phyloP scores from a whole-genome alignment of 306 rosid species.

The Biancaea sappan region DNA sequence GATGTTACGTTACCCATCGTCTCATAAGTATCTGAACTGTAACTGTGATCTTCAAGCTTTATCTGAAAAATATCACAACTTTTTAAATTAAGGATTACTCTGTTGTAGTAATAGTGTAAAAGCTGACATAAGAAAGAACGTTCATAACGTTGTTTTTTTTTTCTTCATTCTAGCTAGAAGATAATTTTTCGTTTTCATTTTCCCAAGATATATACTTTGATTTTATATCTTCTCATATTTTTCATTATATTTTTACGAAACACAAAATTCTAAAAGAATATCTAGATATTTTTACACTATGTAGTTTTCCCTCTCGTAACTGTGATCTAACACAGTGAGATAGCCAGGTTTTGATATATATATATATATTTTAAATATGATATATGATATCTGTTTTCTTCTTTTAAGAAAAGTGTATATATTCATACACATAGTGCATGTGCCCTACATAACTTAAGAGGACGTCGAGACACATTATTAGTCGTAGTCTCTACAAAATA shows the following conservation, averaged over 20 bases:
- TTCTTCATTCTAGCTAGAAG: not conserved
- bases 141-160: not conserved
- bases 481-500: not conserved
- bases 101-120: not conserved
- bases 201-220: not conserved
- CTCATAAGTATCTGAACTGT: not conserved
- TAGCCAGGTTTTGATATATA: not conserved
- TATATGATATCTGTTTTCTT: slow-evolving; percentile 3
- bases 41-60: not conserved
- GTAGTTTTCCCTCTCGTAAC: not conserved
- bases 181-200: not conserved
- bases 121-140: not conserved
- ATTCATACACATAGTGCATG: slow-evolving; percentile 28
- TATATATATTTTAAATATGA: no score
- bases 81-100: not conserved
- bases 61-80: not conserved
- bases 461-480: slow-evolving; percentile 19
- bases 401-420: not conserved
- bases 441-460: slow-evolving; percentile 26
- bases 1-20: not conserved
- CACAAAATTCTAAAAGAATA: not conserved
- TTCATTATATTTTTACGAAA: not conserved
- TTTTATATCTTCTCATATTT: not conserved
- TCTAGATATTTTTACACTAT: not conserved
- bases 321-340: not conserved